These are phyloP conservation scores for Coelastrella sp. DNA, from an alignment of 139 green algal genomes.

Conservation along the genomic window DNA sequence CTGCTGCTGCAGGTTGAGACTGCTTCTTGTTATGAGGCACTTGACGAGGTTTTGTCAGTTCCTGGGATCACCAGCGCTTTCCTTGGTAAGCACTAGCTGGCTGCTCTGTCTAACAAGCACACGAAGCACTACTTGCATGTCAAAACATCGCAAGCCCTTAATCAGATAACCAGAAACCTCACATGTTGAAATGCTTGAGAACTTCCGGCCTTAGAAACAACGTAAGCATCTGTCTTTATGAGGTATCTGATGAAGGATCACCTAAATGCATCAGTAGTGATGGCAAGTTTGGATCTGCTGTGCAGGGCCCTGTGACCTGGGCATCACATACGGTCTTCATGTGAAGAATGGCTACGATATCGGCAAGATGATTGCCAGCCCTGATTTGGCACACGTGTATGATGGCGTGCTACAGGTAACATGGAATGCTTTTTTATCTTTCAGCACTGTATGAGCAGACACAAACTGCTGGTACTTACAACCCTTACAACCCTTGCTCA, in stretches of 20 bases:
- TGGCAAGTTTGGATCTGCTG: neutral
- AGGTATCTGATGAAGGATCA: too few species aligned
- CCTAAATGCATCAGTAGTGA: too few species aligned
- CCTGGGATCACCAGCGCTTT: slow-evolving; percentile 47
- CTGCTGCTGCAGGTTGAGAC: slow-evolving; percentile 40
- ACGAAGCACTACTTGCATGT: too few species aligned
- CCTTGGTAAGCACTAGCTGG: slow-evolving; percentile 15
- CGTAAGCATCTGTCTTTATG: too few species aligned
- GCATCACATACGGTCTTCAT: slow-evolving; percentile 33
- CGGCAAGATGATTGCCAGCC: slow-evolving; percentile 3
- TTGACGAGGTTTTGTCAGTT: slow-evolving; percentile 47
- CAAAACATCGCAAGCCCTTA: too few species aligned
- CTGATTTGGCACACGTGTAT: slow-evolving; percentile 18
- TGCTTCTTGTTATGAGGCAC: slow-evolving; percentile 31
- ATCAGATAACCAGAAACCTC: too few species aligned
- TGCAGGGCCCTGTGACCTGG: slow-evolving; percentile 42
- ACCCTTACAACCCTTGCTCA: too few species aligned
- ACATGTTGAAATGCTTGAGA: too few species aligned
- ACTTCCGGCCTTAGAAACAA: too few species aligned
- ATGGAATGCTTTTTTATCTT: neutral
- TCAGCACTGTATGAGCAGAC: neutral
- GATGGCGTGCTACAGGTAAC: slow-evolving; percentile 15
- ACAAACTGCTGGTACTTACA: neutral
- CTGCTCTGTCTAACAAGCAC: too few species aligned
- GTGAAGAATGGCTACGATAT: slow-evolving; percentile 30